Evolutionary conservation across 2,329 filamentous ascomycete genomes (phyloP).

Genomic region (Colletotrichum sp.): DNA sequence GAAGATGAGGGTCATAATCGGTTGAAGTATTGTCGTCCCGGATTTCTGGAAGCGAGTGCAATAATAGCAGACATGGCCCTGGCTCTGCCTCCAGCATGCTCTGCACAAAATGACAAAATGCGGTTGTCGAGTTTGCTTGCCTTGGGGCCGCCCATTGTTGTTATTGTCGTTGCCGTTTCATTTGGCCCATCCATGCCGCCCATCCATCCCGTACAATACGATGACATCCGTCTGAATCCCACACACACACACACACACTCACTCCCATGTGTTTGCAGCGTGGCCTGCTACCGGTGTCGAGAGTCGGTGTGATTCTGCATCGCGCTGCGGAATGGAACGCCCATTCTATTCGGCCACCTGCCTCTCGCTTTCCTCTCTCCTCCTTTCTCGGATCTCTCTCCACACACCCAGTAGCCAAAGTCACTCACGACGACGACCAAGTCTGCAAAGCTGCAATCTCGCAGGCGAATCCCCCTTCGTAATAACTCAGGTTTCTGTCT

Average conservation of each 20-base stretch:
- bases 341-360: not conserved
- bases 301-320: constrained; percentile 15
- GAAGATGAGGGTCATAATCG: not conserved
- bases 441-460: not conserved
- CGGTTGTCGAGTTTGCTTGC: not conserved
- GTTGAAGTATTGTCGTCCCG: constrained; percentile 10
- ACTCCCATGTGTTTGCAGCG: constrained; percentile 10
- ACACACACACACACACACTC: not conserved
- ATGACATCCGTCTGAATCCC: not conserved
- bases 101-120: not conserved
- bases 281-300: not conserved
- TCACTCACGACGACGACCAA: not conserved
- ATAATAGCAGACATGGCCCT: not conserved
- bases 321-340: not conserved
- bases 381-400: not conserved
- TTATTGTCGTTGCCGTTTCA: not conserved
- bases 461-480: not conserved
- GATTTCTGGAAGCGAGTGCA: constrained; percentile 1
- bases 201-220: not conserved
- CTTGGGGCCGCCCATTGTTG: not conserved
- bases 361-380: not conserved
- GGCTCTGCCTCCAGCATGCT: not conserved
- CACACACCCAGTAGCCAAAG: not conserved
- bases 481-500: not conserved
- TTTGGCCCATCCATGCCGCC: not conserved